Percentiles rank a stretch among this genome's conserved stretches.
Evolutionary conservation across 2,329 filamentous ascomycete genomes (phyloP).

Genomic region (Sclerotinia glacialis): DNA sequence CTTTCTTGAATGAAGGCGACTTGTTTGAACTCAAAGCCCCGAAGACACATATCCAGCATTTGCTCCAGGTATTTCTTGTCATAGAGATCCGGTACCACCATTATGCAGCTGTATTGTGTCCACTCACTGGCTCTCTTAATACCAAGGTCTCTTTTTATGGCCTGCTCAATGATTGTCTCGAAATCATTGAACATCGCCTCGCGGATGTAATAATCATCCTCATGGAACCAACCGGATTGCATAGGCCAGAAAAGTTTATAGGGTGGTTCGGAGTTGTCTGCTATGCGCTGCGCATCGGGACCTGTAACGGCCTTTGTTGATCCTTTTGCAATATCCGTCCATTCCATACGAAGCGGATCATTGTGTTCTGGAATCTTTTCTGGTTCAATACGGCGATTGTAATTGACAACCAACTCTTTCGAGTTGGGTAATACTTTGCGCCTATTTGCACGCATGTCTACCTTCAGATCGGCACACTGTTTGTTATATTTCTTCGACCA

Average conservation of each 20-base stretch:
- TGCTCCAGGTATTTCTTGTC: conserved; percentile 90
- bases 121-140: conserved; percentile 75
- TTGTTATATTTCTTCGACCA: conserved; percentile 71
- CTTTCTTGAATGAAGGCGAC: conserved; percentile 97
- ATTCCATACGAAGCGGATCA: conserved; percentile 88
- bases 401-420: conserved; percentile 92
- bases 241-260: conserved; percentile 95
- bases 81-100: conserved; percentile 94
- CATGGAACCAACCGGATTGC: conserved; percentile 81
- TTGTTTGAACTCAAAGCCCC: conserved; percentile 82
- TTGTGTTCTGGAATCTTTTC: conserved; percentile 93
- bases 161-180: conserved; percentile 80
- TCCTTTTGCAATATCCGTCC: conserved; percentile 75
- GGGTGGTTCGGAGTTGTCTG: conserved; percentile 81
- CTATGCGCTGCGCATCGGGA: conserved; percentile 76
- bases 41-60: conserved; percentile 79
- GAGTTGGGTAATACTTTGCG: conserved; percentile 95
- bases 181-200: conserved; percentile 84
- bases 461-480: conserved; percentile 82
- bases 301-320: conserved; percentile 65
- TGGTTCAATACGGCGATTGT: conserved; percentile 78
- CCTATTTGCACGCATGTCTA: conserved; percentile 90
- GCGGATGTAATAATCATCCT: conserved; percentile 78
- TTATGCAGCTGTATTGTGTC: conserved; percentile 91
- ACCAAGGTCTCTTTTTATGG: conserved; percentile 80